These are phyloP conservation scores for Hyphodiscus hymeniophilus DNA, from an alignment of 495 filamentous ascomycete genomes.

Conservation along the genomic window DNA sequence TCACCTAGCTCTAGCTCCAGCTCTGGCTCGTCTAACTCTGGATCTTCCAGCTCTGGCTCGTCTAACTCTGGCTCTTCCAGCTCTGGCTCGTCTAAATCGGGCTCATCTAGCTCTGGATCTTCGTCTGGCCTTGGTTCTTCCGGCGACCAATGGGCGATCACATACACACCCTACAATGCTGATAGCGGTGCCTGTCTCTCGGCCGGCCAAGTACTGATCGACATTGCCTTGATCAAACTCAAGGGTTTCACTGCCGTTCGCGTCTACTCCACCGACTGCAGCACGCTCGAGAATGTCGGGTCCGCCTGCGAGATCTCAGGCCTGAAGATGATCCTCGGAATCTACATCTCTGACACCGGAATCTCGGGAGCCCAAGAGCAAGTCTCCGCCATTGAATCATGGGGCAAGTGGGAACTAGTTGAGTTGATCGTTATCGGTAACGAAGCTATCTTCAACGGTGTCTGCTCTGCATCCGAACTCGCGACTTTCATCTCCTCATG, in stretches of 20 bases:
- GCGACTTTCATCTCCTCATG: constrained; percentile 54
- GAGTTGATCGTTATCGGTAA: constrained; percentile 81
- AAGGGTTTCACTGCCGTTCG: constrained; percentile 78
- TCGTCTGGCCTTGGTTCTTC: constrained; percentile 9
- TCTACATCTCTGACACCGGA: constrained; percentile 66
- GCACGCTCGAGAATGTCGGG: constrained; percentile 65
- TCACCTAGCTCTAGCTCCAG: constrained; percentile 1
- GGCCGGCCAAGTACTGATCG: constrained; percentile 46
- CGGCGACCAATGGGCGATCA: constrained; percentile 69
- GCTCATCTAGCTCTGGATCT: constrained; percentile 4
- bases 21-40: constrained; percentile 14
- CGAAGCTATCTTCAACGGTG: constrained; percentile 72
- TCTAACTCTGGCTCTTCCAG: not conserved
- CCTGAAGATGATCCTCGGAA: constrained; percentile 73
- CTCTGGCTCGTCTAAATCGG: not conserved
- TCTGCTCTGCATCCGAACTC: constrained; percentile 51
- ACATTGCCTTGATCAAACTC: constrained; percentile 59
- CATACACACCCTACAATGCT: constrained; percentile 77
- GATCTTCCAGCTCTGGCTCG: not conserved
- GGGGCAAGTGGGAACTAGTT: constrained; percentile 69
- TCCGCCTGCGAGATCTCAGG: constrained; percentile 49
- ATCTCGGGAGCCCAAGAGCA: constrained; percentile 51
- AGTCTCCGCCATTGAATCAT: constrained; percentile 59
- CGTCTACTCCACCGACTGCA: constrained; percentile 90
- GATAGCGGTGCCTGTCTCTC: constrained; percentile 56